Conservation (phyloP, 164 flowering plant species). For the Macadamia integrifolia region DNA sequence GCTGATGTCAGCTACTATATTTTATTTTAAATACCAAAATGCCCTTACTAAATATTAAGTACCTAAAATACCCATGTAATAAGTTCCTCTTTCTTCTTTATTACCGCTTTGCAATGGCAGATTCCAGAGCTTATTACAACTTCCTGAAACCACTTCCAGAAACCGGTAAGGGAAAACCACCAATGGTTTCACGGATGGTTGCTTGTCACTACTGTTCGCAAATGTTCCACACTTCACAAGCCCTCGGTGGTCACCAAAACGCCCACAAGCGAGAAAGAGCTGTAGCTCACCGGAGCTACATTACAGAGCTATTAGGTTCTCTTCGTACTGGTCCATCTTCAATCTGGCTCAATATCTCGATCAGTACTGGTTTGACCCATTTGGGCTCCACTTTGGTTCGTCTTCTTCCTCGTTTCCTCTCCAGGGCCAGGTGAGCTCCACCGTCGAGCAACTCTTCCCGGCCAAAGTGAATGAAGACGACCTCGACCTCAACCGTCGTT, state of each 20-base stretch:
- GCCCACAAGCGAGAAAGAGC: slow-evolving; percentile 73
- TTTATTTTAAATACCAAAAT: too few relatives aligned
- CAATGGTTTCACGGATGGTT: slow-evolving; percentile 25
- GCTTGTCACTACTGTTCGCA: slow-evolving; percentile 53
- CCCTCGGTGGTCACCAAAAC: slow-evolving; percentile 77
- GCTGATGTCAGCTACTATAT: too few relatives aligned
- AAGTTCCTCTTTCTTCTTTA: neutral
- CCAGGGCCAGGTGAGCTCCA: neutral
- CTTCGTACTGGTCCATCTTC: neutral
- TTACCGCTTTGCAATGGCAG: slow-evolving; percentile 8
- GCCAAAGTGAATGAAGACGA: slow-evolving; percentile 6
- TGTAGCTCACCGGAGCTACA: slow-evolving; percentile 31
- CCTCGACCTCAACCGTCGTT: slow-evolving; percentile 40
- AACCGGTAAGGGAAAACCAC: neutral
- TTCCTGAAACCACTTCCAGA: neutral
- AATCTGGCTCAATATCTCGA: slow-evolving; percentile 6
- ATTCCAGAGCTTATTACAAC: neutral
- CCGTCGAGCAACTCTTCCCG: slow-evolving; percentile 6
- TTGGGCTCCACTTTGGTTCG: slow-evolving; percentile 1
- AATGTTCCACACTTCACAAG: slow-evolving; percentile 60
- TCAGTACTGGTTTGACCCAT: neutral
- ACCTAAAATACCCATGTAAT: too few relatives aligned
- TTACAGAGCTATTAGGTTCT: neutral
- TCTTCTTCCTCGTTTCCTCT: neutral
- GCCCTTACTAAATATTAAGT: too few relatives aligned